phyloP scores from a whole-genome alignment of 2,329 filamentous ascomycete species.

The Kalaharituber pfeilii region DNA sequence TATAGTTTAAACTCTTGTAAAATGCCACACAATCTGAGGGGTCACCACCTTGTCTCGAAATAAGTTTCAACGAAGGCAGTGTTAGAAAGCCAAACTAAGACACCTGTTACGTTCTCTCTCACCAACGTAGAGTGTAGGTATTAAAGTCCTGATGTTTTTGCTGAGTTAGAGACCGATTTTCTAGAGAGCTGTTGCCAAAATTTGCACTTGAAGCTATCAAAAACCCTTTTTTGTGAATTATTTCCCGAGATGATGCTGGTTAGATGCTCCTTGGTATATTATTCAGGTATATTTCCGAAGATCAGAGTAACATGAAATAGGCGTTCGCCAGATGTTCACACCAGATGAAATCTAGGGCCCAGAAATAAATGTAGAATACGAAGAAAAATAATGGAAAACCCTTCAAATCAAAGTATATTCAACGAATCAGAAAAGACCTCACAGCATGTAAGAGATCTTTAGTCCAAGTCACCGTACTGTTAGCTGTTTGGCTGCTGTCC shows the following conservation, averaged over 20 bases:
- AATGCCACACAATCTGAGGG: neutral
- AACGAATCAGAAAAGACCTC: neutral
- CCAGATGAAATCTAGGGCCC: neutral
- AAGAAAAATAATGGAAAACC: no score
- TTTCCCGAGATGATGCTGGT: no score
- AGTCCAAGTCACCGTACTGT: neutral
- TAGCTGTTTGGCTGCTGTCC: neutral
- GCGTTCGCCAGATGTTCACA: neutral
- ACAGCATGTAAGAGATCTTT: neutral
- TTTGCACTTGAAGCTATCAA: no score
- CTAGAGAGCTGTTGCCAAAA: no score
- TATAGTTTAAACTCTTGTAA: neutral
- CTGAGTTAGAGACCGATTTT: no score
- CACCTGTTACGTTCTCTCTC: no score
- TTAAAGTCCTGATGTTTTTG: neutral
- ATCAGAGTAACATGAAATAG: neutral
- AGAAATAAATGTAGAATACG: neutral
- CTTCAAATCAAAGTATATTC: neutral
- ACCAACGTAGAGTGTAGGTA: neutral
- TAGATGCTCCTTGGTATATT: no score
- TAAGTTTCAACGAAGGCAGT: neutral
- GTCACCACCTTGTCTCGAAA: neutral
- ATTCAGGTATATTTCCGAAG: neutral
- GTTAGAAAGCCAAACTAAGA: no score
- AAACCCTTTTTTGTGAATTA: no score